Conservation (phyloP, 2,329 filamentous ascomycete genomes). For the Neofusicoccum kwambonambiense region DNA sequence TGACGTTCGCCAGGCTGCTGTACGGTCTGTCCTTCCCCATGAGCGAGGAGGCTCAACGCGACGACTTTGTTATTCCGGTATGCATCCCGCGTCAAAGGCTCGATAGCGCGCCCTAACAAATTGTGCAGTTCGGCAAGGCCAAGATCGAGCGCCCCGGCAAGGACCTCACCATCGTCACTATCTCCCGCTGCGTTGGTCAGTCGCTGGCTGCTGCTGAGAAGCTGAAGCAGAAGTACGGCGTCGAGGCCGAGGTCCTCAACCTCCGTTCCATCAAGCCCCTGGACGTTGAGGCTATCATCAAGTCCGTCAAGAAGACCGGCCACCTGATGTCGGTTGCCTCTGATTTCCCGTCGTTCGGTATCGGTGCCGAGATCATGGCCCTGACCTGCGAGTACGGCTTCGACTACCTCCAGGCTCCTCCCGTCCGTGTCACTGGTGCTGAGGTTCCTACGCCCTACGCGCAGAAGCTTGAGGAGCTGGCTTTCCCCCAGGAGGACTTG, state of each 20-base stretch:
- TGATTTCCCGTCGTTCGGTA: slow-evolving; percentile 92
- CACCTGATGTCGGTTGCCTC: slow-evolving; percentile 90
- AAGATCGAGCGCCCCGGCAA: slow-evolving; percentile 97
- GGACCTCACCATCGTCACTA: slow-evolving; percentile 91
- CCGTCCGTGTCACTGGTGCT: slow-evolving; percentile 89
- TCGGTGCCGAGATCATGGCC: slow-evolving; percentile 88
- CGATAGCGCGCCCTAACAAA: not conserved
- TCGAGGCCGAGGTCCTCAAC: slow-evolving; percentile 97
- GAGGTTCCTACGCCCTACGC: slow-evolving; percentile 98
- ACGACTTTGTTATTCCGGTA: slow-evolving; percentile 89
- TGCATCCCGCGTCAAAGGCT: slow-evolving; percentile 20
- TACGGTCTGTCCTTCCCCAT: slow-evolving; percentile 96
- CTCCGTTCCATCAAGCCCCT: slow-evolving; percentile 96
- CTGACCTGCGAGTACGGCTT: slow-evolving; percentile 97
- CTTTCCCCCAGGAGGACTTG: slow-evolving; percentile 85
- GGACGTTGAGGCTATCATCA: slow-evolving; percentile 90
- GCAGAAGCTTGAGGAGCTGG: slow-evolving; percentile 87
- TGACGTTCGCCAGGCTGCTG: slow-evolving; percentile 54
- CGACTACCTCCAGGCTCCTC: slow-evolving; percentile 93
- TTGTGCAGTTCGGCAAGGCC: slow-evolving; percentile 78
- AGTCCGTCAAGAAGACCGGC: slow-evolving; percentile 98
- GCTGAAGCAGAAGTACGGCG: slow-evolving; percentile 93
- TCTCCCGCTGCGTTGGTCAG: slow-evolving; percentile 94
- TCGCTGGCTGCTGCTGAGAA: slow-evolving; percentile 83
- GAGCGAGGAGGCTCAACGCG: slow-evolving; percentile 93